Evolutionary conservation across 1,139 yeast genomes (phyloP).

Genomic region (Scheffersomyces parashehatae): DNA sequence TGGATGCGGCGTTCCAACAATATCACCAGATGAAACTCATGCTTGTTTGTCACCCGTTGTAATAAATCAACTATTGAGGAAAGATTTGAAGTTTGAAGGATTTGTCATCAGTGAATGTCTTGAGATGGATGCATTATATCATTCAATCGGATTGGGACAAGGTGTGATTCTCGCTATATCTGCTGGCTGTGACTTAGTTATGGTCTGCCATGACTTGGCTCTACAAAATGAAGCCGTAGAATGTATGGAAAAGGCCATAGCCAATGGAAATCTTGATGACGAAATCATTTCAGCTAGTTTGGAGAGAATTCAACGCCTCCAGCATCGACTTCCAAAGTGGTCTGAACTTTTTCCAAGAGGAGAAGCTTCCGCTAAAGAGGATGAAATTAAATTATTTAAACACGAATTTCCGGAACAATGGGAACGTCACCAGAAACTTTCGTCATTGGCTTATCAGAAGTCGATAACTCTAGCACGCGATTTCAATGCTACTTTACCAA

Average conservation of each 20-base stretch:
- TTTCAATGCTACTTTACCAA: slow-evolving; percentile 52
- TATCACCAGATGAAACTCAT: slow-evolving; percentile 61
- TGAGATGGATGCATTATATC: slow-evolving; percentile 65
- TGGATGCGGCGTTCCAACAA: slow-evolving; percentile 70
- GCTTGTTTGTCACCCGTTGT: slow-evolving; percentile 65
- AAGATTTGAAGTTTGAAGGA: slow-evolving; percentile 57
- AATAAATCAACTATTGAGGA: slow-evolving; percentile 52
- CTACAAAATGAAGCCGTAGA: slow-evolving; percentile 62
- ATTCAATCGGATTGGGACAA: slow-evolving; percentile 64
- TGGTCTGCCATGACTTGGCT: slow-evolving; percentile 60
- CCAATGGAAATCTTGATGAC: slow-evolving; percentile 53
- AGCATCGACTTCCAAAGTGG: slow-evolving; percentile 50
- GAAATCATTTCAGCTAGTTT: slow-evolving; percentile 45
- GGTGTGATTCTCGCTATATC: slow-evolving; percentile 63
- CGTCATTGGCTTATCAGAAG: slow-evolving; percentile 50
- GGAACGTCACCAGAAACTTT: slow-evolving; percentile 45
- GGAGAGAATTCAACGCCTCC: slow-evolving; percentile 46
- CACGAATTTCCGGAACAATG: slow-evolving; percentile 34
- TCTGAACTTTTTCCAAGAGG: slow-evolving; percentile 44
- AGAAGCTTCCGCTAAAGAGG: slow-evolving; percentile 28
- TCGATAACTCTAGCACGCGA: slow-evolving; percentile 62
- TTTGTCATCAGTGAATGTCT: slow-evolving; percentile 65
- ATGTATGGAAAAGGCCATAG: slow-evolving; percentile 54
- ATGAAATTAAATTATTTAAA: slow-evolving; percentile 26
- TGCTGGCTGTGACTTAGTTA: slow-evolving; percentile 67